Evolutionary conservation across 2,329 filamentous ascomycete species (phyloP), one percentile per base, ranked within the genome.

Genomic region (Diplodia sapinea): DNA sequence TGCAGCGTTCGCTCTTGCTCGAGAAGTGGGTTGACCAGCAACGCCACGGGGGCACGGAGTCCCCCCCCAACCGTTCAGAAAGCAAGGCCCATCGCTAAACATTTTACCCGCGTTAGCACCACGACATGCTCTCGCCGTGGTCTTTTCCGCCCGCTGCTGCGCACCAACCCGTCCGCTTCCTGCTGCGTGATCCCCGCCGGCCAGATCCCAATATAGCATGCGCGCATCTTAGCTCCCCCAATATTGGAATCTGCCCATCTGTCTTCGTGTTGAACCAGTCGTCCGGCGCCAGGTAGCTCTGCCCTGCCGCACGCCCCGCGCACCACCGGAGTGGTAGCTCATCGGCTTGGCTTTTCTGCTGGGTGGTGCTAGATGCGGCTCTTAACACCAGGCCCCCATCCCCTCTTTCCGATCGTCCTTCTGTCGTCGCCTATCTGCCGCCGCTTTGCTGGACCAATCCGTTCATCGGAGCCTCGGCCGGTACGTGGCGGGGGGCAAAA

Each of bases 301-400:
- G 56, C 36, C 40, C 55, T 59, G 20, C 56, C 56, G 56, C 56
- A n/a, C 56, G 56, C 56, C 56, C 43, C 43, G 57, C 59, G 59
- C 59, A 51, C 59, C 59, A 63, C 47, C 20, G 23, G 43, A 63
- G 31, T 63, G 59, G 59, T 63, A 63, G 31, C 59, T 63, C 59
- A 63, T 63, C 43, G 59, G n/a, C 59, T 63, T 63, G 59, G 59
- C 59, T 63, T 63, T 49, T 63, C 31, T 38, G 59, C 59, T 63
- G 47, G 59, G 31, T 29, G 59, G 31, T 51, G 59, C 59, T 51
- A 12, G 59, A 38, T 51, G 59, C 59, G 59, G 59, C 59, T 63
- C 59, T 49, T 36, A 2, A 2, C n/a, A 20, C 4, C n/a, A 43
- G 15, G 12, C 55, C 17, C 20, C 26, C 38, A 13, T 40, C 29